A percentile compares a stretch with the other conserved stretches of the same genome.
Evolutionary conservation across 2,329 filamentous ascomycete genomes (phyloP).

Genomic region (Phaeosphaeriaceae sp.): DNA sequence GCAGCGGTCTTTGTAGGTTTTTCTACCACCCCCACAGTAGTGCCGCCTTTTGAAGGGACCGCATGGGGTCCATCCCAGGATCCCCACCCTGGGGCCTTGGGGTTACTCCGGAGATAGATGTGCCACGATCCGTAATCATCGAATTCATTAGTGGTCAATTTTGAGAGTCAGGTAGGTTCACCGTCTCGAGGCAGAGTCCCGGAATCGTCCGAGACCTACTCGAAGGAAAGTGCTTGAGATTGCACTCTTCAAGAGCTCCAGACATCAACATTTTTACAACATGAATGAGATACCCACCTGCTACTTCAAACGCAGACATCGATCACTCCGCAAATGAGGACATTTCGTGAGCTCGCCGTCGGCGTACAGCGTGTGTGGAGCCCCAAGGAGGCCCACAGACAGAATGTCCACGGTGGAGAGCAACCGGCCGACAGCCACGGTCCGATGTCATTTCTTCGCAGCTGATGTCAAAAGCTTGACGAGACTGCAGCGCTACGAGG

Average conservation of each 20-base stretch:
- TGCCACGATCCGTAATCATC: not conserved
- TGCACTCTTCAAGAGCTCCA: not conserved
- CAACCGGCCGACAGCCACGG: not conserved
- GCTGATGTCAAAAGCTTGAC: slow-evolving; percentile 4
- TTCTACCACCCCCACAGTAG: slow-evolving; percentile 23
- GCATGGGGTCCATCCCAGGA: slow-evolving; percentile 3
- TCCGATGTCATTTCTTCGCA: not conserved
- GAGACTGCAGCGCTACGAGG: not conserved
- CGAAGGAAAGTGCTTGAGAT: too few species aligned
- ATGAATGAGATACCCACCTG: not conserved
- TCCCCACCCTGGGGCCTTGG: slow-evolving; percentile 22
- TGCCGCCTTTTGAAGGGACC: not conserved
- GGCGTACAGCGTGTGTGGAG: not conserved
- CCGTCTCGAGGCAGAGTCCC: not conserved
- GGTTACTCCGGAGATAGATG: slow-evolving; percentile 3
- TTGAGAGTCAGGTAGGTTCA: not conserved
- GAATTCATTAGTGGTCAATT: not conserved
- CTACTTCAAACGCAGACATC: not conserved
- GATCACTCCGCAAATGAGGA: not conserved
- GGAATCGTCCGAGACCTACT: not conserved
- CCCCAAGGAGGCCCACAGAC: not conserved
- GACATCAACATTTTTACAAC: too few species aligned
- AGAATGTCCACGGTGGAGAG: not conserved
- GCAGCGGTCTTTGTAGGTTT: not conserved
- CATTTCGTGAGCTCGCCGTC: not conserved